Evolutionary conservation across 495 filamentous ascomycete genomes (phyloP).

Genomic region (Penicillium flavigenum): DNA sequence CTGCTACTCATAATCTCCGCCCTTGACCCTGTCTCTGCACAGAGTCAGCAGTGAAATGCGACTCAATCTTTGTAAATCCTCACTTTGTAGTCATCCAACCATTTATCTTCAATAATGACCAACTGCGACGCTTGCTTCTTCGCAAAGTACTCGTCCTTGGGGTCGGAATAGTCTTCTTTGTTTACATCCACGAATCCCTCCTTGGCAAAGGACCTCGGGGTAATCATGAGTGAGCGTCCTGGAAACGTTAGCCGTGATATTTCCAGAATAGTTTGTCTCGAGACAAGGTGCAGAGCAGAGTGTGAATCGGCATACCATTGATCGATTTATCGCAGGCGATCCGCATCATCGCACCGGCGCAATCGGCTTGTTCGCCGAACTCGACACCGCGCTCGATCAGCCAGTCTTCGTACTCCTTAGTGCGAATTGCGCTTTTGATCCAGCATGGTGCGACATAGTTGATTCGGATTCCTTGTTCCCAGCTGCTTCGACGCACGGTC

Average conservation of each 20-base stretch:
- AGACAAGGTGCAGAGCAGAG: background rate
- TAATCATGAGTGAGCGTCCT: slow-evolving; percentile 3
- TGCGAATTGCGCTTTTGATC: background rate
- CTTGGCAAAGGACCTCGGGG: background rate
- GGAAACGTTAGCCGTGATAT: background rate
- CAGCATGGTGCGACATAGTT: slow-evolving; percentile 2
- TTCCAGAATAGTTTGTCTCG: background rate
- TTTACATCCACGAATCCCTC: slow-evolving; percentile 3
- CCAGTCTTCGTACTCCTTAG: background rate
- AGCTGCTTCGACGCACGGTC: background rate
- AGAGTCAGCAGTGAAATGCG: background rate
- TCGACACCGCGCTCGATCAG: background rate
- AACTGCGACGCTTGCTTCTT: background rate
- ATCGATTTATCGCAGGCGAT: background rate
- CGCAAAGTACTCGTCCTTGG: background rate
- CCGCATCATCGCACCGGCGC: slow-evolving; percentile 1
- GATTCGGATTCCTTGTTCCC: slow-evolving; percentile 2
- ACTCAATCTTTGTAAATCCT: slow-evolving; percentile 3
- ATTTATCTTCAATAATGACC: slow-evolving; percentile 1
- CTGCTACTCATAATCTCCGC: background rate
- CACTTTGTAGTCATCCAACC: slow-evolving; percentile 5
- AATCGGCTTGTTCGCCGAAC: background rate
- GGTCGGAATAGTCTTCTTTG: background rate
- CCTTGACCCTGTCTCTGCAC: slow-evolving; percentile 5
- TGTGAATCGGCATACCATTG: background rate